Base-by-base conservation (phyloP, 352 stramenopile genomes). In the Phytopythium aichiense region DNA sequence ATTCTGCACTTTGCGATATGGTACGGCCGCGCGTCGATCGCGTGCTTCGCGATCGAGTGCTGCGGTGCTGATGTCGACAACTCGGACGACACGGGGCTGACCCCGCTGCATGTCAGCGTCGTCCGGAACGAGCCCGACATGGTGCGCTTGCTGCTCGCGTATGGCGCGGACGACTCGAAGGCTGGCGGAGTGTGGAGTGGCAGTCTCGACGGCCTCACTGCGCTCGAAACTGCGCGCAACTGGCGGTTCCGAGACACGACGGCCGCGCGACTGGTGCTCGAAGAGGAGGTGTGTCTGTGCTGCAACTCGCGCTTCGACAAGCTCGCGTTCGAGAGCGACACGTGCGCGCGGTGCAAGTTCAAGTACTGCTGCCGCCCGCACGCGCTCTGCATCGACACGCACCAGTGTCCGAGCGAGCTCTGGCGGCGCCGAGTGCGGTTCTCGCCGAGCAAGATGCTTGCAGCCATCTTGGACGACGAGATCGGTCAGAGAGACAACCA, bases 1-100 rank as follows among this genome's bases (percentile, higher is more conserved):
- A 79, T 94, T 15, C 69, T 95, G 38, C 84, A 94, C 61, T 88
- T 79, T 20, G 80, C 84, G 5, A 77, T 91, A 35, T 94, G 85
- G 83, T 77, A 84, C 60, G 83, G 83, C 9, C 78, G 76, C 22
- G 64, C 80, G 2, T 60, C 71, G 3, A 62, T 95, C 38, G 87
- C 79, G 1, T 77, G 67, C n/a, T 77, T 90, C 42, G 84, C 84
- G 9, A 83, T 95, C 22, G 71, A 84, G 40, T 71, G 72, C 31
- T 84, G 73, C 49, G 73, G 76, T 37, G 87, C 84, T 7, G 72
- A 93, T 49, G 72, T 90, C 18, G 83, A 95, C 67, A 88, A 85
- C 62, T 55, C 63, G 2, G 84, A 95, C 56, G 87, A 94, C 50
- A 75, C 70, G 7, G 69, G 66, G 7, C 69, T 95, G 37, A 92